phyloP scores from a whole-genome alignment of 177 flowering plant species.

The Tripterygium wilfordii region DNA sequence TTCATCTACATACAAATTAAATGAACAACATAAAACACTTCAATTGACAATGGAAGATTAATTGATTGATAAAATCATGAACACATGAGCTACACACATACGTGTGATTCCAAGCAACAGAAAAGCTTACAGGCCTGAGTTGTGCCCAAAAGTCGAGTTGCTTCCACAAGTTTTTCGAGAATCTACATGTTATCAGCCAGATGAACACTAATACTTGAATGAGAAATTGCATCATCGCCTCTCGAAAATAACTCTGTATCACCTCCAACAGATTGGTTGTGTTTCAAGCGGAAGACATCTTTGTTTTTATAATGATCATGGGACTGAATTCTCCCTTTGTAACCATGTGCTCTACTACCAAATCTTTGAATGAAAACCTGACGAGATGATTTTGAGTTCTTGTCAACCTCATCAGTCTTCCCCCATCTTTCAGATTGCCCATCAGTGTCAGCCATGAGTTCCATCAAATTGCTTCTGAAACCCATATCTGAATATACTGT shows the following conservation, averaged over 20 bases:
- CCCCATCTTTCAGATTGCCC: conserved; percentile 19
- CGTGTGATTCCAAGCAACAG: conserved; percentile 15
- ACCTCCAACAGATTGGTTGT: conserved; percentile 24
- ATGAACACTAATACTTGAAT: conserved; percentile 8
- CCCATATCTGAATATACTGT: conserved; percentile 71
- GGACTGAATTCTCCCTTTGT: conserved; percentile 18
- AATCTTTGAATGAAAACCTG: conserved; percentile 26
- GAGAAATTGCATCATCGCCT: conserved; percentile 4
- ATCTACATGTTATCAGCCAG: conserved; percentile 7
- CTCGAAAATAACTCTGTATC: conserved; percentile 14
- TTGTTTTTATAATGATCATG: conserved; percentile 5
- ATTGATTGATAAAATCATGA: conserved; percentile 10
- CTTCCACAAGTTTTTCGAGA: neutral
- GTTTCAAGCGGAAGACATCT: conserved; percentile 11
- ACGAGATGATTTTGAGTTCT: conserved; percentile 8
- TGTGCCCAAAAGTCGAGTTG: conserved; percentile 3
- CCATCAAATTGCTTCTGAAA: conserved; percentile 61
- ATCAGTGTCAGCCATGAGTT: conserved; percentile 57
- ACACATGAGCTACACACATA: conserved; percentile 15
- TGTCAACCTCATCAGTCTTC: conserved; percentile 21
- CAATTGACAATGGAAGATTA: conserved; percentile 7
- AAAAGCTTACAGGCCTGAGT: conserved; percentile 14
- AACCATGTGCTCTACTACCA: conserved; percentile 28
- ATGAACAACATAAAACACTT: conserved; percentile 13
- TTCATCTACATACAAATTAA: conserved; percentile 9